Evolutionary conservation across 2,329 filamentous ascomycete species (phyloP).

Genomic region (Hypoxylon sp.): DNA sequence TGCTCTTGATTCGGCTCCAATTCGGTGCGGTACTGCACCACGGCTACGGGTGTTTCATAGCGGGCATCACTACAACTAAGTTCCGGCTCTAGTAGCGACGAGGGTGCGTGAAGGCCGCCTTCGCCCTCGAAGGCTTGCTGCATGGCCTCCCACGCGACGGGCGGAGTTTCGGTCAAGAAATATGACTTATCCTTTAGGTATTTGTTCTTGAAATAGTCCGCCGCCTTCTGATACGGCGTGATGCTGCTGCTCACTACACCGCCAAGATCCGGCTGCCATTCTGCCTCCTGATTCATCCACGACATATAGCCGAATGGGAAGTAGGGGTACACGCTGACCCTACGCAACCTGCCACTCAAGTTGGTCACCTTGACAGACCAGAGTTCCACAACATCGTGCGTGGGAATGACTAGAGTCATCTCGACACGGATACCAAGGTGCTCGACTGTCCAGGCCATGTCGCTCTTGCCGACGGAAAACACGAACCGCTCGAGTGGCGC

Average conservation of each 20-base stretch:
- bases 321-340: slow-evolving; percentile 67
- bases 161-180: slow-evolving; percentile 66
- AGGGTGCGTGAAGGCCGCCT: slow-evolving; percentile 66
- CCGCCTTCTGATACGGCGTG: slow-evolving; percentile 69
- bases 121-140: slow-evolving; percentile 68
- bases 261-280: slow-evolving; percentile 62
- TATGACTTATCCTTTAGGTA: slow-evolving; percentile 69
- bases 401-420: slow-evolving; percentile 65
- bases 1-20: slow-evolving; percentile 57
- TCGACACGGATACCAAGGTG: slow-evolving; percentile 64
- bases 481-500: slow-evolving; percentile 61
- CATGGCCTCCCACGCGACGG: slow-evolving; percentile 66
- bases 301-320: slow-evolving; percentile 72
- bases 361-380: slow-evolving; percentile 68
- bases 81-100: slow-evolving; percentile 56
- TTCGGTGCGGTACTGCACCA: slow-evolving; percentile 64
- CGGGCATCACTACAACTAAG: slow-evolving; percentile 63
- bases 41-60: slow-evolving; percentile 68
- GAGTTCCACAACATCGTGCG: slow-evolving; percentile 67
- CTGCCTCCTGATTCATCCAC: slow-evolving; percentile 71
- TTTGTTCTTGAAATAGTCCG: slow-evolving; percentile 70
- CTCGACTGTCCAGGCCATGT: slow-evolving; percentile 67
- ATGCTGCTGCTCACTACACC: slow-evolving; percentile 66
- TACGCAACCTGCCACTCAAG: slow-evolving; percentile 59
- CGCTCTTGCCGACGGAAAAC: slow-evolving; percentile 68